Percentiles rank a stretch among this genome's conserved stretches.
phyloP scores from a whole-genome alignment of 352 stramenopile species.

The Globisporangium acanthophoron region DNA sequence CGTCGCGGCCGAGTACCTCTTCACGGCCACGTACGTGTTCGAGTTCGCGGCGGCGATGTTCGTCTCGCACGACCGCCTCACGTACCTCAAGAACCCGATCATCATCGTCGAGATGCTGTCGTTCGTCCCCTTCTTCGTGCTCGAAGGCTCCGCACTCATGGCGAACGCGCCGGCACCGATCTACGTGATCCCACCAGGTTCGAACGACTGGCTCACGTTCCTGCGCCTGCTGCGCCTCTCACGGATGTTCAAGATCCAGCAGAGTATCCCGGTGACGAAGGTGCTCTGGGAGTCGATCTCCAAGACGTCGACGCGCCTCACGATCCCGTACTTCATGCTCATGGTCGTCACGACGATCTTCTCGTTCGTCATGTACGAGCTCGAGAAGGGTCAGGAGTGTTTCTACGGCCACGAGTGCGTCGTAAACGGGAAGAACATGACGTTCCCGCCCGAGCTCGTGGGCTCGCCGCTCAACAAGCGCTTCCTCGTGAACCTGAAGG shows the following conservation, averaged over 20 bases:
- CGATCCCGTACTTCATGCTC: constrained; percentile 80
- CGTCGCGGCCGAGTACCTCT: constrained; percentile 55
- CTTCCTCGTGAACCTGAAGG: constrained; percentile 67
- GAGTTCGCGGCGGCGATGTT: constrained; percentile 40
- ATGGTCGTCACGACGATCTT: constrained; percentile 68
- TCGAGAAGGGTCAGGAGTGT: constrained; percentile 73
- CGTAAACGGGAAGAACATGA: constrained; percentile 54
- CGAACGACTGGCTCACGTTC: constrained; percentile 55
- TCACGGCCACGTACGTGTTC: constrained; percentile 59
- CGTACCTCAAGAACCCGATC: constrained; percentile 64
- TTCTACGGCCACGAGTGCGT: constrained; percentile 69
- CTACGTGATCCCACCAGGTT: constrained; percentile 65
- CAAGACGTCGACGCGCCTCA: constrained; percentile 69
- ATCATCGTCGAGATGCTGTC: constrained; percentile 59
- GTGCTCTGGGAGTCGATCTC: constrained; percentile 75
- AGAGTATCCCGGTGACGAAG: constrained; percentile 72
- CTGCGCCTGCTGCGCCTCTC: constrained; percentile 52
- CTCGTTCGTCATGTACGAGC: constrained; percentile 74
- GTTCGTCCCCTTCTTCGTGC: constrained; percentile 67
- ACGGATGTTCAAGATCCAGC: constrained; percentile 76
- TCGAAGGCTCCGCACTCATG: constrained; percentile 31
- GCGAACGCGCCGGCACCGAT: constrained; percentile 28
- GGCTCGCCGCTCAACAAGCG: constrained; percentile 57
- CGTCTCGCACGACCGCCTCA: constrained; percentile 27
- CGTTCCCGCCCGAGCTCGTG: constrained; percentile 37